phyloP scores from a whole-genome alignment of 2,329 filamentous ascomycete genomes.

The Fusarium mundagurra region DNA sequence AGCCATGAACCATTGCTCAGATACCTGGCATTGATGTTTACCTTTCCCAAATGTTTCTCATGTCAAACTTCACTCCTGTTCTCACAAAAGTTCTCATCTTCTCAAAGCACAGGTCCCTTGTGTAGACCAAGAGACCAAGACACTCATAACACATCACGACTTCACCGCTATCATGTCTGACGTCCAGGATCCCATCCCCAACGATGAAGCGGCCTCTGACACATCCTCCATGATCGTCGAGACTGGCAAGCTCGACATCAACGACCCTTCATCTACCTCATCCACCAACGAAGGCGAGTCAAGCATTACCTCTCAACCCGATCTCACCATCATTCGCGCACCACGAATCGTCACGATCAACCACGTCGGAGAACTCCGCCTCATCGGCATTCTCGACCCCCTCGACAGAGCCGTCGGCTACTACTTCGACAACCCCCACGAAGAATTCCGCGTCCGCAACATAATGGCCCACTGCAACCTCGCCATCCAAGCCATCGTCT shows the following conservation, averaged over 20 bases:
- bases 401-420: not conserved
- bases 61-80: not conserved
- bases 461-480: not conserved
- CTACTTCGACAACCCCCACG: not conserved
- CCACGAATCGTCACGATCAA: not conserved
- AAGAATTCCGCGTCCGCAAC: not conserved
- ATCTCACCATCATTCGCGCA: rapidly evolving
- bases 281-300: not conserved
- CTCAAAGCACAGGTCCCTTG: no score
- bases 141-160: rapidly evolving
- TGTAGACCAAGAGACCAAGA: not conserved
- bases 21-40: no score
- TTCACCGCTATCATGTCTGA: not conserved
- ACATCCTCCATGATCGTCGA: not conserved
- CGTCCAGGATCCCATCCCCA: rapidly evolving
- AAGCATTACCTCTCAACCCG: not conserved
- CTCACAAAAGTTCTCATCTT: no score
- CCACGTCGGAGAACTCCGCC: not conserved
- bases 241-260: not conserved
- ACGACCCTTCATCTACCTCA: not conserved
- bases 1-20: not conserved
- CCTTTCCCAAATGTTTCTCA: not conserved
- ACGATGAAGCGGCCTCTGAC: not conserved
- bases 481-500: not conserved
- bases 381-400: not conserved